Base-by-base conservation (phyloP, 1,284 basidiomycete species). In the Microbotryum scabiosae region DNA sequence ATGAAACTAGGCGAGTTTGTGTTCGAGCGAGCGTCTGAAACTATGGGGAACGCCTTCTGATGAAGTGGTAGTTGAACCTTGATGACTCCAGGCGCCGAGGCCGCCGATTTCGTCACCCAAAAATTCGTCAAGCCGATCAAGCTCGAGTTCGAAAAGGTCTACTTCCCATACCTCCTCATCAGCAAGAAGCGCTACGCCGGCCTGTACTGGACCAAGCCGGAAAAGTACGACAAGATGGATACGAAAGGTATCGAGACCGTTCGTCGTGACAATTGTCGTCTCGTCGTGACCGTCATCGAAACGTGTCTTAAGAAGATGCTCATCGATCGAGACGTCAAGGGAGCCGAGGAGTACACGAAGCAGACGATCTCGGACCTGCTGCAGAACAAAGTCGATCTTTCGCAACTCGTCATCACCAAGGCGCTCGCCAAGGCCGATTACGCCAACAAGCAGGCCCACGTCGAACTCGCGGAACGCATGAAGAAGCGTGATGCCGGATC, bases 221-320 rank as follows among this genome's bases (percentile, higher is more conserved):
- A 96, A 51, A 93, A 90, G 74, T 92, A 88, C 69, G 93, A 97
- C 75, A 97, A 97, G 78, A 96, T 97, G 93, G 92, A 97, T 71
- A 87, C 93, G 1, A 97, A 97, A 76, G 92, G 92, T 70, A 97
- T 97, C 63, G 92, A 97, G 91, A 97, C 92, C 54, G 92, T 97
- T 55, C 86, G 93, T 67, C 82, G 92, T 75, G 92, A 97, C 72
- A 97, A 97, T 72, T 97, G 93, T 74, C 85, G 91, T 25, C 81
- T 97, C 9, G 92, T 97, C 18, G 90, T 89, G 4, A 94, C 91
- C 2, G 90, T 97, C 65, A 97, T 97, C 64, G 88, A 93, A 74
- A 97, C 93, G 0, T 97, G 93, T 72, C 78, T 97, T 55, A 88
- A 93, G 74, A 97, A 96, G 76, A 88, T 97, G 87, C 78, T 97